These are phyloP conservation scores for Leccinum uliginosum DNA, from an alignment of 768 basidiomycete species.

Conservation along the genomic window DNA sequence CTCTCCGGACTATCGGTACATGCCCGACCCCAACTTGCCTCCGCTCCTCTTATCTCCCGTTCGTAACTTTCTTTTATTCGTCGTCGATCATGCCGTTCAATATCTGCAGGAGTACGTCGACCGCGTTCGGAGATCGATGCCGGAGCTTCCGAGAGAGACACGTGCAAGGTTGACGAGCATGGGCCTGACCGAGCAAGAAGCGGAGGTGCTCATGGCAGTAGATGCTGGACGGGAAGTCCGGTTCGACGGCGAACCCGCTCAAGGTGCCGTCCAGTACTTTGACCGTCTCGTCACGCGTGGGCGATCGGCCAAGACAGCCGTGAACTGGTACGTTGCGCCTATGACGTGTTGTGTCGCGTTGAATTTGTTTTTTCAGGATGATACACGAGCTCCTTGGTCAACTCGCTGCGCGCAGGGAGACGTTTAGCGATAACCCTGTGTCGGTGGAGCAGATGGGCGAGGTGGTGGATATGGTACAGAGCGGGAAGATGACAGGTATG, in stretches of 20 bases:
- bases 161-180: slow-evolving; percentile 52
- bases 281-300: slow-evolving; percentile 50
- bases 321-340: slow-evolving; percentile 69
- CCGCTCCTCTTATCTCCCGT: slow-evolving; percentile 58
- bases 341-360: neutral
- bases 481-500: slow-evolving; percentile 64
- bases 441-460: slow-evolving; percentile 64
- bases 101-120: slow-evolving; percentile 58
- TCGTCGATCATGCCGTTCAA: neutral
- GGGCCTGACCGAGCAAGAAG: slow-evolving; percentile 58
- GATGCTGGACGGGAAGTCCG: slow-evolving; percentile 61
- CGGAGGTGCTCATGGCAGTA: slow-evolving; percentile 71
- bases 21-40: slow-evolving; percentile 95
- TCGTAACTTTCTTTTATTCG: slow-evolving; percentile 6
- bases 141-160: slow-evolving; percentile 70
- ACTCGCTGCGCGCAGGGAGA: slow-evolving; percentile 53
- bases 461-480: slow-evolving; percentile 71
- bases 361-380: slow-evolving; percentile 53
- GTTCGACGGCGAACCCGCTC: slow-evolving; percentile 51
- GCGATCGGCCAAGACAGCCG: slow-evolving; percentile 63
- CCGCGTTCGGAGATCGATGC: slow-evolving; percentile 48
- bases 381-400: slow-evolving; percentile 84
- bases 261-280: slow-evolving; percentile 73
- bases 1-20: slow-evolving; percentile 93
- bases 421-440: slow-evolving; percentile 57